Base-by-base conservation (phyloP, 2,329 filamentous ascomycete genomes). In the Ramichloridium luteum region DNA sequence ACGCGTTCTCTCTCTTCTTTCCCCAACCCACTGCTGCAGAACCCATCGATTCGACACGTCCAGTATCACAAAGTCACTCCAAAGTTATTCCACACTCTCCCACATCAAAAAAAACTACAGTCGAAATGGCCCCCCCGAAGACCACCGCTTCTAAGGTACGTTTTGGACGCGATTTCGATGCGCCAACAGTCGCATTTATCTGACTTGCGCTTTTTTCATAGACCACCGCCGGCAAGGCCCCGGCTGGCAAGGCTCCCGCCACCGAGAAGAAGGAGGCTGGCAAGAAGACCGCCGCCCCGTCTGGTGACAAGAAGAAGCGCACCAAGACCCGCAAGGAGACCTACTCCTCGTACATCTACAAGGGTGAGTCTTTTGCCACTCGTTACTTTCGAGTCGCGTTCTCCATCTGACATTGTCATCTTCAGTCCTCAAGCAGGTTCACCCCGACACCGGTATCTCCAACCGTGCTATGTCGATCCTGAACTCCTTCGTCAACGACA, bases 321-420 rank as follows among this genome's bases (percentile, higher is more conserved):
- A 93, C 85, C 71, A 98, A 98, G 86, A 83, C 86, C 50, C 80
- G 90, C 69, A 96, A 96, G 81, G 90, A 98, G 75, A 98, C 90
- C n/a, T 98, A 98, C 74, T 92, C 82, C 51, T 92, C 84, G 35
- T 98, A 98, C 77, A 98, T 98, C 69, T 98, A 96, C 82, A 98
- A 96, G 74, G 90, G 88, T 94, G 59, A 63, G 74, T 59, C 38
- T 25, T 35, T 39, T 31, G 31, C 32, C 34, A 16, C 25, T 40
- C 35, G 36, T 27, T 29, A 20, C 28, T 38, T 34, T 25, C 31
- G 39, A 33, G 32, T 43, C 43, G 32, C 37, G 25, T 36, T 35
- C 34, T 37, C 36, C 32, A 14, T 40, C 30, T 23, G 20, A 23
- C n/a, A 23, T 23, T n/a, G n/a, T 23, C 8, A 23, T 46, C 40